Conservation (phyloP, 345 rosid genomes). For the Pugionium cornutum region DNA sequence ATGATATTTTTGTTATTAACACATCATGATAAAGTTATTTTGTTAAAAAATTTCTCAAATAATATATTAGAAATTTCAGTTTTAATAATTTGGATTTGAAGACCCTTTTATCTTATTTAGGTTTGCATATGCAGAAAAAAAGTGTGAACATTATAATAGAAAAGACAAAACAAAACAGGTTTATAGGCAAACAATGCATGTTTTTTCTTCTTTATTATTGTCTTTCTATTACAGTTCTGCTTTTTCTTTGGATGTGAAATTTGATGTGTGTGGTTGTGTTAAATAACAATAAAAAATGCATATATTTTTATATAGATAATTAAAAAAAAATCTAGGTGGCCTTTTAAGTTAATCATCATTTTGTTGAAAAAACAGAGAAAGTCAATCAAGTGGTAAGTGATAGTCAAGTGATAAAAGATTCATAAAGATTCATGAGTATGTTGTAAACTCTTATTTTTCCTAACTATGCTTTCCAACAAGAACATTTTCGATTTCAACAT, state of each 20-base stretch:
- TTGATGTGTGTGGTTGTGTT: constrained; percentile 8
- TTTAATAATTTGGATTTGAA: background rate
- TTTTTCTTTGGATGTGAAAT: constrained; percentile 25
- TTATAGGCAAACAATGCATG: constrained; percentile 32
- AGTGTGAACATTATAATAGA: constrained; percentile 26
- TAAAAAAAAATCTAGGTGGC: no score
- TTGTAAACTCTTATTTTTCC: no score
- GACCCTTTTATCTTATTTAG: background rate
- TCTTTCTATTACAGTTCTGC: constrained; percentile 20
- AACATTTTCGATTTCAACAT: no score
- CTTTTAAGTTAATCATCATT: no score
- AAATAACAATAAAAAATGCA: background rate
- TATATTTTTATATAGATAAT: background rate
- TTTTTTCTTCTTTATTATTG: constrained; percentile 27
- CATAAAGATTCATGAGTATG: no score
- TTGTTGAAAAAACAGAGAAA: no score
- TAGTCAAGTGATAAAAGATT: no score
- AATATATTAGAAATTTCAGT: constrained; percentile 10
- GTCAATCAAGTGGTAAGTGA: no score
- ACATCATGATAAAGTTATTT: no score
- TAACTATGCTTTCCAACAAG: no score
- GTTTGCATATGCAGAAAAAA: constrained; percentile 33
- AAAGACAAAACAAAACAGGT: constrained; percentile 24
- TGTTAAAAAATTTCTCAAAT: no score
- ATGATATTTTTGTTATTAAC: no score